Evolutionary conservation across 2,329 filamentous ascomycete genomes (phyloP).

Genomic region (Stemphylium beticola): DNA sequence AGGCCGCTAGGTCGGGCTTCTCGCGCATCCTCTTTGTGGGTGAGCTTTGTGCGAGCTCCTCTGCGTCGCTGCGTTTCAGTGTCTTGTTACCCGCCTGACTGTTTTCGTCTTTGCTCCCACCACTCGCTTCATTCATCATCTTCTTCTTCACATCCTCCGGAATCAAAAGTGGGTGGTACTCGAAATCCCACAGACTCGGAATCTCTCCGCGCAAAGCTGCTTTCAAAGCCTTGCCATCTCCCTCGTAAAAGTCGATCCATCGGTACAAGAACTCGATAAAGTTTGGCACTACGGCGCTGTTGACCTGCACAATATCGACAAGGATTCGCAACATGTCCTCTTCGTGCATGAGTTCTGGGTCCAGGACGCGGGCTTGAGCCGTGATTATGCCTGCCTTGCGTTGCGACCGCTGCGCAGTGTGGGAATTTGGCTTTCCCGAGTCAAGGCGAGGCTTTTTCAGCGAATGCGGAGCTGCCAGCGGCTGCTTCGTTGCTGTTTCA

Average conservation of each 20-base stretch:
- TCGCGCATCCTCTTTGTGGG: constrained; percentile 28
- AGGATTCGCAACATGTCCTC: constrained; percentile 39
- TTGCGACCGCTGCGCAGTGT: constrained; percentile 1
- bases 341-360: constrained; percentile 32
- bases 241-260: constrained; percentile 42
- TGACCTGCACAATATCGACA: constrained; percentile 40
- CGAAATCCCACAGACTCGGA: constrained; percentile 45
- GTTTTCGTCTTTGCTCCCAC: neutral
- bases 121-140: neutral
- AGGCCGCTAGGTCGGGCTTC: constrained; percentile 31
- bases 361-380: constrained; percentile 26
- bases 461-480: constrained; percentile 9
- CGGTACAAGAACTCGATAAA: constrained; percentile 45
- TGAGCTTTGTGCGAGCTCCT: constrained; percentile 22
- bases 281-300: constrained; percentile 38
- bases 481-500: neutral
- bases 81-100: neutral
- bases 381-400: constrained; percentile 17
- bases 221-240: constrained; percentile 40
- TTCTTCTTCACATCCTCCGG: constrained; percentile 15
- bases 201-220: constrained; percentile 43
- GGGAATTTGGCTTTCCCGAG: neutral
- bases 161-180: constrained; percentile 36
- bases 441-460: constrained; percentile 35
- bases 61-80: constrained; percentile 1